Conservation (phyloP, 1,284 basidiomycete species). For the Apiotrichum porosum region DNA sequence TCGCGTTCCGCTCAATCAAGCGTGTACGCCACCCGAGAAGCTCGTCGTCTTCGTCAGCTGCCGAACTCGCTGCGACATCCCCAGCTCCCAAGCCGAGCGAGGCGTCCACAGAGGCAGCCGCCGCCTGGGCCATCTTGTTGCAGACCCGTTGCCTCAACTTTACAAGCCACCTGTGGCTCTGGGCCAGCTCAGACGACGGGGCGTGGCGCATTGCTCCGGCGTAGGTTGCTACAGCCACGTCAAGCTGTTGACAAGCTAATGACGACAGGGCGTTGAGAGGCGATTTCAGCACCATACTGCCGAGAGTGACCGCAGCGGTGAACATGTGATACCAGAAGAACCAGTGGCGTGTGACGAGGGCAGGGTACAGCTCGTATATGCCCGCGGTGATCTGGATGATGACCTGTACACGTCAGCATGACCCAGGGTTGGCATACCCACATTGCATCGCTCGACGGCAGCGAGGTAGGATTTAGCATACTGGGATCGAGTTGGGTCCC, state of each 20-base stretch:
- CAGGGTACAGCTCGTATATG: slow-evolving; percentile 23
- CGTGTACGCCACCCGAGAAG: slow-evolving; percentile 30
- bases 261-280: slow-evolving; percentile 8
- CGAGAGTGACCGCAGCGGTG: slow-evolving; percentile 27
- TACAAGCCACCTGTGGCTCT: slow-evolving; percentile 24
- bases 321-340: slow-evolving; percentile 28
- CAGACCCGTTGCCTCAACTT: slow-evolving; percentile 16
- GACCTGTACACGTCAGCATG: too few species aligned
- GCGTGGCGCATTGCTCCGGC: slow-evolving; percentile 9
- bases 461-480: slow-evolving; percentile 23
- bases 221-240: slow-evolving; percentile 17
- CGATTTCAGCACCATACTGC: slow-evolving; percentile 11
- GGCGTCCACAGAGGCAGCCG: too few species aligned
- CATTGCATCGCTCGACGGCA: slow-evolving; percentile 26
- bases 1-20: slow-evolving; percentile 17
- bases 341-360: slow-evolving; percentile 30
- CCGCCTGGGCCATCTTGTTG: background rate
- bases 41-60: slow-evolving; percentile 1
- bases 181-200: slow-evolving; percentile 10
- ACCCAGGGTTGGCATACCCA: too few species aligned
- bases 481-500: slow-evolving; percentile 17
- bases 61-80: too few species aligned
- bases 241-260: slow-evolving; percentile 13
- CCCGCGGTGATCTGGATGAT: slow-evolving; percentile 23
- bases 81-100: too few species aligned